Conservation (phyloP, 768 basidiomycete species). For the Rhodotorula diobovata region DNA sequence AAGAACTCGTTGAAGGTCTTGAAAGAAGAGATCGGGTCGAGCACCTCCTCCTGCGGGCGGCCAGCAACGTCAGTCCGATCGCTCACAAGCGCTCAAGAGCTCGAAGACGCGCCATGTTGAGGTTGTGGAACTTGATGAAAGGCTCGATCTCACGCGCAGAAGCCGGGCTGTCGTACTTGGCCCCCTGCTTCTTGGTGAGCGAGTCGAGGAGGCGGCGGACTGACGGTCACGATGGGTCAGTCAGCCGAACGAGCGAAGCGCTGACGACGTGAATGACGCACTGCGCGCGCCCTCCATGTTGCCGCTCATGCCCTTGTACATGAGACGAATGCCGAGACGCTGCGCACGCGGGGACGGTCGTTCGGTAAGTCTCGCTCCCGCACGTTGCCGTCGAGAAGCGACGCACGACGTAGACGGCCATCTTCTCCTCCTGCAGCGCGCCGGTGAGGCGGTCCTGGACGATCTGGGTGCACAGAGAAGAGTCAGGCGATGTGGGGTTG, state of each 20-base stretch:
- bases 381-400: too few species aligned
- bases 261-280: background rate
- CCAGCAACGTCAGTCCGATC: background rate
- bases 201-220: conserved; percentile 76
- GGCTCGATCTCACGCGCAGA: conserved; percentile 75
- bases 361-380: too few species aligned
- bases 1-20: conserved; percentile 75
- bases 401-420: conserved; percentile 77
- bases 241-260: background rate
- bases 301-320: conserved; percentile 69
- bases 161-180: conserved; percentile 82
- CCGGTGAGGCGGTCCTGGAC: conserved; percentile 91
- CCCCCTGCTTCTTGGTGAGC: conserved; percentile 84
- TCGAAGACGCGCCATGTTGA: conserved; percentile 54
- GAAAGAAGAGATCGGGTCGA: conserved; percentile 76
- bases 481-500: too few species aligned
- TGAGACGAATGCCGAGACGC: conserved; percentile 78
- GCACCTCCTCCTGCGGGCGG: conserved; percentile 58
- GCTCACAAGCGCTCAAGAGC: too few species aligned
- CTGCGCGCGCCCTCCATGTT: conserved; percentile 7
- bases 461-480: conserved; percentile 49
- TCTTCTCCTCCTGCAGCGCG: conserved; percentile 93
- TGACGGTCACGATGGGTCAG: conserved; percentile 47
- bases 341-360: background rate
- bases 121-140: conserved; percentile 84